Evolutionary conservation across 1,284 basidiomycete species (phyloP), one percentile per base, ranked within the genome.

Genomic region (Moesziomyces sp.): DNA sequence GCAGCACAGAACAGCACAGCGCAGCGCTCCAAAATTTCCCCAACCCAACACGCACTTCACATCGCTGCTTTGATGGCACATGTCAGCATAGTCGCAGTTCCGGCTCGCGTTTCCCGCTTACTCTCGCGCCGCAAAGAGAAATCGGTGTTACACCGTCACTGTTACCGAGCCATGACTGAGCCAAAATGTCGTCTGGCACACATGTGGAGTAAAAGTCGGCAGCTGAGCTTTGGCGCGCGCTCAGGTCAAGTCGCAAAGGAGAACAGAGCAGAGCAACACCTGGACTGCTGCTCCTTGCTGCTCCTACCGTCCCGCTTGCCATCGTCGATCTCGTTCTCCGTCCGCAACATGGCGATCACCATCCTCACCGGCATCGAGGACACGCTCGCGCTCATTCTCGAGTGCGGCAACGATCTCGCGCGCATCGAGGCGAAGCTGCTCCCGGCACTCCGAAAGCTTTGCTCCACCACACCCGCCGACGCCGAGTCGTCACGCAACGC

Each of bases 341-440:
- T 19, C 5, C 1, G 24, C 45, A 42, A 49, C 9, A 70, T 70
- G 60, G 50, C 60, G 13, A 57, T 69, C 60, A 62, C 56, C 8
- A 19, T 54, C n/a, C 59, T 74, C 38, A 52, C 48, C 23, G 56
- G 56, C n/a, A 70, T 76, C 43, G 70, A 76, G 50, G 74, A 76
- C 44, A 52, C 66, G 5, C 60, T 76, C 43, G 62, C 74, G 0
- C 74, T 76, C 62, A 64, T 69, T 43, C 66, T 70, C 33, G 59
- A 66, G 21, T 73, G 70, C 55, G 66, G 52, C 6, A 16, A 30
- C 28, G 55, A 70, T 24, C 45, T 52, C 24, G 42, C 30, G 9
- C 50, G 53, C 16, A 52, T 76, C 43, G 43, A 70, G n/a, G 48
- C 57, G 3, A 57, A 40, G 16, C 63, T 76, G 8, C 58, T 73